Conservation (phyloP, 345 rosid genomes). For the Luvunga scandens region DNA sequence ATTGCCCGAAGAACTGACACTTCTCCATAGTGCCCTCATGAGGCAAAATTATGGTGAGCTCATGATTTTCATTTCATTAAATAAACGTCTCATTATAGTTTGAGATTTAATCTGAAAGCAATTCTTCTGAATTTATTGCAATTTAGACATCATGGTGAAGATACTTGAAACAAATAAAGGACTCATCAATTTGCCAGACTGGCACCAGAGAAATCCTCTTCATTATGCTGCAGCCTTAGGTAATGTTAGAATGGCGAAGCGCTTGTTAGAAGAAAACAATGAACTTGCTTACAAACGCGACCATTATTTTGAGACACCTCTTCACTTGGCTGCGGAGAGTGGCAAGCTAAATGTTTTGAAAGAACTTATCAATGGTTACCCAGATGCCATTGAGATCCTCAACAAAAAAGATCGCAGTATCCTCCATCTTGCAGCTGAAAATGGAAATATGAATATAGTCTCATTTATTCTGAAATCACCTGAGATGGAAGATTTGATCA, state of each 20-base stretch:
- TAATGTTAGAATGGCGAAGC: background rate
- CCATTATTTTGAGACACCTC: background rate
- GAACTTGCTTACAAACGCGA: background rate
- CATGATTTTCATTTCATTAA: background rate
- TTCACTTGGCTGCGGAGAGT: background rate
- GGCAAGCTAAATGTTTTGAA: background rate
- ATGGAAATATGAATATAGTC: background rate
- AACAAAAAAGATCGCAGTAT: background rate
- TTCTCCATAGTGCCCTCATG: slow-evolving; percentile 3
- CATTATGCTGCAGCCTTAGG: slow-evolving; percentile 1
- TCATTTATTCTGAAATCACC: background rate
- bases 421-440: background rate
- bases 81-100: background rate
- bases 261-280: background rate
- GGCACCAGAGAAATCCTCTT: background rate
- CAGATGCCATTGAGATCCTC: background rate
- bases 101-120: background rate
- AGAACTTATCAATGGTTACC: background rate
- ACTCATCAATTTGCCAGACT: background rate
- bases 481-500: slow-evolving; percentile 3
- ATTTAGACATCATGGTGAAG: background rate
- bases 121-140: background rate
- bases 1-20: background rate
- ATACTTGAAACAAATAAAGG: background rate
- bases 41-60: slow-evolving; percentile 2